Evolutionary conservation across 1,284 basidiomycete species (phyloP), one percentile per base, ranked within the genome.

Genomic region (Rhizopogon parksii): DNA sequence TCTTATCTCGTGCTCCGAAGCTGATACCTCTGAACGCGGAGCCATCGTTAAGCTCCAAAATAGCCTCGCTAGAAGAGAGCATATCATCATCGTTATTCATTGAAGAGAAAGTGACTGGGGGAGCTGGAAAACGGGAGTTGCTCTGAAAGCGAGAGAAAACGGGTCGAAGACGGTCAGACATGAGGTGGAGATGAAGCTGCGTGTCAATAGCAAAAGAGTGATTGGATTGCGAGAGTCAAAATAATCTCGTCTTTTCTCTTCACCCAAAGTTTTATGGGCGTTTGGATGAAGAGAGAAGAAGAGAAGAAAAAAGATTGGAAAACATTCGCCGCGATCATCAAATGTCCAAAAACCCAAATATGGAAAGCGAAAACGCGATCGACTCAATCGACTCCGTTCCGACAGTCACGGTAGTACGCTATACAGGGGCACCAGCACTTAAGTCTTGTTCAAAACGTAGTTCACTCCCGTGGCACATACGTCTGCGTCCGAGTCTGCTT

Each of bases 1-100:
- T 95, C 75, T 93, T 95, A 50, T 80, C 82, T 61, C 90, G 78
- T 2, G 93, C 93, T 62, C 96, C 96, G 66, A 99, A 99, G 66
- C 88, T 92, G 66, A 91, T 86, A 45, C 96, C 96, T 51, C 85
- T 78, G 63, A 85, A 91, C 1, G 90, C 85, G 54, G 91, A 83
- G 11, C 95, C 95, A 71, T 99, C 95, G 47, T 82, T 82, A 52
- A 99, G 79, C 71, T 99, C 94, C 53, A 99, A 78, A 45, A 98
- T 83, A 1, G 81, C 82, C 49, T 88, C 83, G 50, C 53, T 57
- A 35, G 46, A 53, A 32, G 57, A 57, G 47, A 53, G 56, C 27
- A 56, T 27, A 2, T 5, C 30, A 32, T 43, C 42, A 12, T 58
- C 61, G 47, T 69, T 65, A n/a, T 65, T 67, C 24, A 70, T 53